phyloP scores from a whole-genome alignment of 2,329 filamentous ascomycete genomes.

The Colletotrichum higginsianum region DNA sequence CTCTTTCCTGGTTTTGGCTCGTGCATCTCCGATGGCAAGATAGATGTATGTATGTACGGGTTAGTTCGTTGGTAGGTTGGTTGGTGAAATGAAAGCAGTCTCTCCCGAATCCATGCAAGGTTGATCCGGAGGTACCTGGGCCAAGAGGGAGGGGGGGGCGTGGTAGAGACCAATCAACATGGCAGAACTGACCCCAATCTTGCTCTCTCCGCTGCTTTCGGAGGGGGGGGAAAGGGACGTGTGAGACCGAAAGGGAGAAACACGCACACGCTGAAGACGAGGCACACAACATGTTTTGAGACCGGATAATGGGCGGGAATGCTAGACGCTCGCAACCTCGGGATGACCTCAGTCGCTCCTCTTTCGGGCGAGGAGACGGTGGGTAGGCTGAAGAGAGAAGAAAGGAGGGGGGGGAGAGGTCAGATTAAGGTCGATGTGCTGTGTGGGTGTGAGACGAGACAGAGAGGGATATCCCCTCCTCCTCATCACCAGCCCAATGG shows the following conservation, averaged over 20 bases:
- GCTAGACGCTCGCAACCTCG: neutral
- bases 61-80: too few relatives aligned
- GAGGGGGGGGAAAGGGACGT: neutral
- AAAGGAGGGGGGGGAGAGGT: slow-evolving; percentile 19
- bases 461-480: neutral
- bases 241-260: neutral
- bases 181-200: neutral
- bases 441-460: neutral
- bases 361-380: neutral
- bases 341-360: slow-evolving; percentile 25
- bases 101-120: neutral
- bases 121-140: neutral
- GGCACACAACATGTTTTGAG: neutral
- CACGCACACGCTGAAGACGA: neutral
- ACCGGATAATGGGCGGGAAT: neutral
- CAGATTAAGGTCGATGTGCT: slow-evolving; percentile 22
- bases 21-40: neutral
- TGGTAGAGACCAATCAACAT: slow-evolving; percentile 10
- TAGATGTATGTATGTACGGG: neutral
- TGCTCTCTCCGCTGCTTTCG: slow-evolving; percentile 1
- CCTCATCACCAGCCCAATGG: too few relatives aligned
- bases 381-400: neutral
- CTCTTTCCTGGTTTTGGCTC: neutral
- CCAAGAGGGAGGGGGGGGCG: neutral
- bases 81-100: neutral